Evolutionary conservation across 805 yeast genomes (phyloP).

Genomic region (Kodamaea nitidulidarum): DNA sequence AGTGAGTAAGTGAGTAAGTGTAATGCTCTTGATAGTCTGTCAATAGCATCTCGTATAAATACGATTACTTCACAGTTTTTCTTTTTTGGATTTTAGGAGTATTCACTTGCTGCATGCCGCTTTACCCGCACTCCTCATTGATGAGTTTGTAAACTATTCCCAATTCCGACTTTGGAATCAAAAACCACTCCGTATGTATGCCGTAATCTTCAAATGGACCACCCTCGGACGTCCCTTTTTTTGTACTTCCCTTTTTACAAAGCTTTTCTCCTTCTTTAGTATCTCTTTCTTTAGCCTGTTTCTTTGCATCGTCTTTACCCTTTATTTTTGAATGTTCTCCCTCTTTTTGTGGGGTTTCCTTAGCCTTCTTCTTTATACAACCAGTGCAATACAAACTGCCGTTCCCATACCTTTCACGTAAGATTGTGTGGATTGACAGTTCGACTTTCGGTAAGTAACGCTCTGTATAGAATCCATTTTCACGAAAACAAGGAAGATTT

Average conservation of each 20-base stretch:
- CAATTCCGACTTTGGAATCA: constrained; percentile 44
- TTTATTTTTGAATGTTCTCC: no score
- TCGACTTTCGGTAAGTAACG: constrained; percentile 35
- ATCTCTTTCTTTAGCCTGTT: no score
- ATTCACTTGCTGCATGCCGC: background rate
- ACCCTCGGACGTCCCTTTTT: background rate
- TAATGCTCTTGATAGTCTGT: no score
- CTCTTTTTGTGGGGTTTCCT: no score
- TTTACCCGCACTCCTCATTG: constrained; percentile 16
- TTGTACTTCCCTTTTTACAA: background rate
- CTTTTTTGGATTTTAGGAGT: no score
- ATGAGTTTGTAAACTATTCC: constrained; percentile 28
- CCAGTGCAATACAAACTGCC: constrained; percentile 49
- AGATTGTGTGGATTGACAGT: constrained; percentile 34
- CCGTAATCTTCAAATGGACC: constrained; percentile 18
- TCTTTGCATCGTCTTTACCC: background rate
- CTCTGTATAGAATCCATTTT: constrained; percentile 34
- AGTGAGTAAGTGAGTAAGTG: no score
- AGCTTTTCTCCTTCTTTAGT: no score
- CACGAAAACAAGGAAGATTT: background rate
- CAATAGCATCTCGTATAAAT: no score
- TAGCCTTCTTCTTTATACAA: constrained; percentile 25
- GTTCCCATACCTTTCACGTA: constrained; percentile 40
- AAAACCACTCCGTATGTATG: constrained; percentile 54
- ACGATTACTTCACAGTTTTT: no score